Evolutionary conservation across 352 stramenopile genomes (phyloP).

Genomic region (Blastocystis hominis): DNA sequence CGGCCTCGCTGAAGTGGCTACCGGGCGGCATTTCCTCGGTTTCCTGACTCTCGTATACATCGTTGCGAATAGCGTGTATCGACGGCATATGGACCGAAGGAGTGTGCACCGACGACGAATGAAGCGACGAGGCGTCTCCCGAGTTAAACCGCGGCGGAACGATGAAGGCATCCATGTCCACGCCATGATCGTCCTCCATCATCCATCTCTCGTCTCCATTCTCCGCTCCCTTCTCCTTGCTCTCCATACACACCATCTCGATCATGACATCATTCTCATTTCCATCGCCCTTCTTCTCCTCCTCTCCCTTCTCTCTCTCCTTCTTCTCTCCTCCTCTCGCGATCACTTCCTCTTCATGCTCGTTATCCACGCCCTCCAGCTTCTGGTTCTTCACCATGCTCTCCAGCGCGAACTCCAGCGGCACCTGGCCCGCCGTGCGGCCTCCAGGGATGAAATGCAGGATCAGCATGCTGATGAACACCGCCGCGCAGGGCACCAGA

Average conservation of each 20-base stretch:
- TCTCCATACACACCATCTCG: neutral
- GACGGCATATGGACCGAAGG: neutral
- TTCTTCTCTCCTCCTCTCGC: neutral
- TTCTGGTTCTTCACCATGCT: conserved; percentile 30
- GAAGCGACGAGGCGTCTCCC: neutral
- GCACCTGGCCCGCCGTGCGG: conserved; percentile 29
- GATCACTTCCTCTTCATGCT: conserved; percentile 24
- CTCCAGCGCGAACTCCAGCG: conserved; percentile 20
- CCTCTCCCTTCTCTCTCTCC: neutral
- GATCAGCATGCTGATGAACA: conserved; percentile 16
- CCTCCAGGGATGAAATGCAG: conserved; percentile 49
- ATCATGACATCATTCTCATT: conserved; percentile 2
- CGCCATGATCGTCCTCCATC: neutral
- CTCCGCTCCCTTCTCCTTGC: conserved; percentile 10
- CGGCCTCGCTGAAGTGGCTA: neutral
- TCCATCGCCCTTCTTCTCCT: neutral
- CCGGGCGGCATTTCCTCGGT: neutral
- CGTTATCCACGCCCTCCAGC: conserved; percentile 37
- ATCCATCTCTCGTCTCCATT: neutral
- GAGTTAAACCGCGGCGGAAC: neutral
- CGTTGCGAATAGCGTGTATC: neutral
- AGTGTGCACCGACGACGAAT: neutral
- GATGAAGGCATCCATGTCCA: conserved; percentile 14
- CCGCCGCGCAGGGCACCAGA: neutral
- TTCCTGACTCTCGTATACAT: neutral